Percentiles rank a stretch among this genome's conserved stretches.
These are phyloP conservation scores for Colletotrichum sp. DNA, from an alignment of 2,329 filamentous ascomycete genomes.

Conservation along the genomic window DNA sequence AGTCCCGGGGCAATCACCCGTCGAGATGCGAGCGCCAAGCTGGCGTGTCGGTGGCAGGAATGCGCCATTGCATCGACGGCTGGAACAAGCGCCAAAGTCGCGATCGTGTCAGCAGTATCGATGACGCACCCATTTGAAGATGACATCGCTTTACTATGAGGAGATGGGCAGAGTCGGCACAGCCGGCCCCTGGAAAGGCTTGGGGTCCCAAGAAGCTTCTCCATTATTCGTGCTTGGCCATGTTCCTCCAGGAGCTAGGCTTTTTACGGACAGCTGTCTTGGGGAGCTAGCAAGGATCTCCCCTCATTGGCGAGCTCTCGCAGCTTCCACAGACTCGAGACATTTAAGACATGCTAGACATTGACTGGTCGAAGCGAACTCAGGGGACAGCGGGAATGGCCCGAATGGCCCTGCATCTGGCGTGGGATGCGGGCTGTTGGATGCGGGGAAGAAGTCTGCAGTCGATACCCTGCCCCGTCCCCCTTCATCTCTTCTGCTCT, in stretches of 20 bases:
- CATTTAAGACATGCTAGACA: background rate
- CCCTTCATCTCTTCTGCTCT: background rate
- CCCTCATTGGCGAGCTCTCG: background rate
- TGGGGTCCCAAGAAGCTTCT: constrained; percentile 3
- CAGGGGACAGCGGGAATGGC: background rate
- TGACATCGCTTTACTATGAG: background rate
- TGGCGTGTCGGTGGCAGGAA: background rate
- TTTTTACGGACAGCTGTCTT: background rate
- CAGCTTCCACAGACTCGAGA: background rate
- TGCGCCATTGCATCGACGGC: background rate
- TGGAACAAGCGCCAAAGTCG: constrained; percentile 4
- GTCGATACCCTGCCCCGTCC: background rate
- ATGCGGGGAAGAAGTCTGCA: background rate
- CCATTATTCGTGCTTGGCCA: constrained; percentile 1
- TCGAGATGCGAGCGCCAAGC: constrained; percentile 1
- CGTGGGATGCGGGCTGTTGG: background rate
- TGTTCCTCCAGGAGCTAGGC: background rate
- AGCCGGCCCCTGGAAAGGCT: background rate
- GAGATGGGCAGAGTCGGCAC: background rate
- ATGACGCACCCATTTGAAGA: constrained; percentile 11
- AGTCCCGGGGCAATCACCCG: background rate
- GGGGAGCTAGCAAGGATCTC: background rate
- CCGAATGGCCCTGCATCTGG: constrained; percentile 5
- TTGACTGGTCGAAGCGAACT: background rate
- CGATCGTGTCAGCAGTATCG: constrained; percentile 10